Evolutionary conservation across 2,329 filamentous ascomycete genomes (phyloP), one percentile per base, ranked within the genome.

Genomic region (Exophiala spinifera): DNA sequence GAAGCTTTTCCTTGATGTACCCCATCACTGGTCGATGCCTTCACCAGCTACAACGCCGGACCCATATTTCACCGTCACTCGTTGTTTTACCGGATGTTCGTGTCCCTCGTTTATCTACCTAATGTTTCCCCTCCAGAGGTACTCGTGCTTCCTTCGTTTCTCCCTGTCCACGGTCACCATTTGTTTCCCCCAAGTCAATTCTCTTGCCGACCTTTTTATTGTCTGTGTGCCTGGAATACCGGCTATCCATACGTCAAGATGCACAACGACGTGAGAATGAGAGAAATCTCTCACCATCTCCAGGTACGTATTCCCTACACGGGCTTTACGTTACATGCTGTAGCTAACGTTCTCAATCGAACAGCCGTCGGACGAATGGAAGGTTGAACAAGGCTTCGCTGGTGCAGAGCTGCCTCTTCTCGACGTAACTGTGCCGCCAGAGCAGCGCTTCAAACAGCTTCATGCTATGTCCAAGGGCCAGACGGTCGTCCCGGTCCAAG

Each of bases 371-470:
- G 76, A 80, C 69, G 77, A 80, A 65, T 80, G 77, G 77, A 79
- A 74, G 64, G 74, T 80, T 46, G 78, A 80, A 55, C 78, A 80
- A 62, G 78, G 78, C 5, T 60, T 80, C 25, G 68, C 72, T n/a
- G 74, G 67, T 36, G 71, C 74, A 1, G 73, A 73, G 33, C 67
- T 79, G 14, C 75, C 76, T 0, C 68, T 78, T 21, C 68, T 78
- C 10, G 75, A 79, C 56, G 76, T 77, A 65, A 76, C 70, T 3
- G 72, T 70, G 0, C 59, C 64, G 1, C 59, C 72, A 45, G 73
- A 69, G 2, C 55, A 63, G 5, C 64, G 67, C 72, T 48, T 73
- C 69, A 1, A 61, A 69, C 10, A 57, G 58, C 7, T 55, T 71
- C 1, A 54, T 62, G 3, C 64, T 66, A 3, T 5, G 3, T 15